Base-by-base conservation (phyloP, 495 filamentous ascomycete genomes). In the Hypoxylon crocopeplum region DNA sequence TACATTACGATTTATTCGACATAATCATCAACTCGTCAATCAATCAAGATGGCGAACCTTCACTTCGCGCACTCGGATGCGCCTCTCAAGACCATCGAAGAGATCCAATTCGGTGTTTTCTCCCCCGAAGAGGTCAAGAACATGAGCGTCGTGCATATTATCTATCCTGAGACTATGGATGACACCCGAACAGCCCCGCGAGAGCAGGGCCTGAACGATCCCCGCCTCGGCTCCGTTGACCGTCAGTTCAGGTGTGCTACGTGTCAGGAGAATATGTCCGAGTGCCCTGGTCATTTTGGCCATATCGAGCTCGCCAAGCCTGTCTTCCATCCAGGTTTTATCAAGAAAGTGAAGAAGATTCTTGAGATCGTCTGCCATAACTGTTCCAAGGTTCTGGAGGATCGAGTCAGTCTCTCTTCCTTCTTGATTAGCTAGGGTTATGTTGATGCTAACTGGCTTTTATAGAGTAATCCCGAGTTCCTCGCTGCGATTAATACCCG, bases 81-180 rank as follows among this genome's bases (percentile, higher is more conserved):
- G 85, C 91, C 92, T 65, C 79, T 97, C 83, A 91, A 92, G 79
- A 91, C 88, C 50, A 91, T 99, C 59, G 85, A 96, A 82, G 94
- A 98, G 82, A 96, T 99, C 60, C 95, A 98, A 78, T 99, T 99
- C 75, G 94, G 94, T 66, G 86, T 99, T 56, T 79, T 97, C 67
- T 93, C 92, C 13, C 94, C 95, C 1, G 93, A 98, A 70, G 95
- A 99, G 75, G 95, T 97, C 76, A 98, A 98, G 79, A 88, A 85
- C 55, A 93, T 96, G 91, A 97, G 92, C 76, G 93, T 97, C 40
- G 86, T 85, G 24, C 88, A 92, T 66, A 91, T 99, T 56, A 80
- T 91, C 71, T 97, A 97, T 67, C 92, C 94, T 1, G 94, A 99
- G 82, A 98, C 94, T 7, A 96, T 98, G 95, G 94, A 99, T 66